phyloP scores from a whole-genome alignment of 768 basidiomycete genomes.

The Leccinum barrowsii region DNA sequence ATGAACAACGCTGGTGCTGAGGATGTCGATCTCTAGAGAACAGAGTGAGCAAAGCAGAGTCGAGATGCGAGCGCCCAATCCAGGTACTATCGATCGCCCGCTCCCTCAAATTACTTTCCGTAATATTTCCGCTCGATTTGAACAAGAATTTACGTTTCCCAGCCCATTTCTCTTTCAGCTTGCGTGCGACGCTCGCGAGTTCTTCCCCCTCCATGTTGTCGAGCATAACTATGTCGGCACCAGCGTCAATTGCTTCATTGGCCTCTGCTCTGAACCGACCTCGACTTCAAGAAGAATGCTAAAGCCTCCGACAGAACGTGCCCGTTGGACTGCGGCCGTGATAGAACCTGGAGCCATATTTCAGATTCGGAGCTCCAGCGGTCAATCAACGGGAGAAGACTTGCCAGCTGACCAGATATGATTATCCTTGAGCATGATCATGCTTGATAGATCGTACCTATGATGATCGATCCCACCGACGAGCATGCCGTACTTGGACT shows the following conservation, averaged over 20 bases:
- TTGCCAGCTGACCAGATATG: conserved; percentile 96
- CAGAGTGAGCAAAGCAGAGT: conserved; percentile 1
- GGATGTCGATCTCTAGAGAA: conserved; percentile 77
- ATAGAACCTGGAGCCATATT: conserved; percentile 66
- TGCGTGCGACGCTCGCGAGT: conserved; percentile 62
- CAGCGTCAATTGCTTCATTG: conserved; percentile 92
- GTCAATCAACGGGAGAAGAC: conserved; percentile 10
- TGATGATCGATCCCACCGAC: conserved; percentile 96
- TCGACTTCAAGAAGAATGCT: conserved; percentile 91
- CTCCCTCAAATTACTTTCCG: conserved; percentile 78
- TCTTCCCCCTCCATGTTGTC: conserved; percentile 86
- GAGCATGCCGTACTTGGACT: conserved; percentile 84
- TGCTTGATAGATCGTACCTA: conserved; percentile 93
- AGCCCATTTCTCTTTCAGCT: conserved; percentile 74
- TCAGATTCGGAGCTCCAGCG: neutral
- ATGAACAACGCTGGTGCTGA: conserved; percentile 73
- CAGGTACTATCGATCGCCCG: conserved; percentile 76
- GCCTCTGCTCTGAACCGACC: conserved; percentile 83
- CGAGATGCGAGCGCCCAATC: neutral
- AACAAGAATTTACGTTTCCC: conserved; percentile 82
- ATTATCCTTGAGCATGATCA: conserved; percentile 99
- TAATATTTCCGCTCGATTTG: conserved; percentile 94
- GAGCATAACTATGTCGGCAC: conserved; percentile 93
- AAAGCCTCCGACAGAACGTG: conserved; percentile 90
- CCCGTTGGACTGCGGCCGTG: conserved; percentile 77